Evolutionary conservation across 768 basidiomycete genomes (phyloP), one percentile per base, ranked within the genome.

Genomic region (Cystoderma amianthinum): DNA sequence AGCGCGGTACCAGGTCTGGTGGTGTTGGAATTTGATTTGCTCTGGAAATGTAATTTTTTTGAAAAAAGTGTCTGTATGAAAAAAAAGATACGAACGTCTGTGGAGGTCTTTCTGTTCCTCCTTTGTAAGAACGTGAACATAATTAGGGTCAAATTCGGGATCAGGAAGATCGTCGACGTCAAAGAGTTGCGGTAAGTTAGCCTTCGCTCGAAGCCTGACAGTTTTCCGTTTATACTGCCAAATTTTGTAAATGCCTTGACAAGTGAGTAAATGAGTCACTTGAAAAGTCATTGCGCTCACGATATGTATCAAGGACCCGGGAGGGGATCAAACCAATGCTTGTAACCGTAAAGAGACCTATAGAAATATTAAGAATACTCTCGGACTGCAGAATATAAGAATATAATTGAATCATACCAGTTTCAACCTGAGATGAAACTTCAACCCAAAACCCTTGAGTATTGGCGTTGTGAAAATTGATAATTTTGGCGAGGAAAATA

Each of bases 1-100:
- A 5, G 89, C 77, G 39, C 84, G 66, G 61, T 91, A 93, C 89
- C 88, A 93, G 1, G 87, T 89, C 61, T 88, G 79, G 32, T 74
- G 74, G 46, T 78, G 67, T 49, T 74, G 71, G 45, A 86, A 85
- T 56, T 81, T 76, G 37, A 68, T 60, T 66, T 87, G 85, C 46
- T 83, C 83, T 85, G 30, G n/a, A n/a, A n/a, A n/a, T n/a, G n/a
- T n/a, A n/a, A n/a, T n/a, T n/a, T n/a, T n/a, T n/a, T n/a, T n/a
- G 19, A 44, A 42, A 39, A 19, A 20, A 17, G 18, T 36, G 10
- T 10, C 17, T 9, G 9, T 19, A 7, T 7, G 24, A 13, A 13
- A 17, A 38, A 28, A 18, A 43, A n/a, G n/a, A 20, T 6, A 65
- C 78, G 43, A 46, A 85, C 83, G 79, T 51, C 78, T 65, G 52